Evolutionary conservation across 192 early-diverging fungal genomes (phyloP).

Genomic region (Podila clonocystis): DNA sequence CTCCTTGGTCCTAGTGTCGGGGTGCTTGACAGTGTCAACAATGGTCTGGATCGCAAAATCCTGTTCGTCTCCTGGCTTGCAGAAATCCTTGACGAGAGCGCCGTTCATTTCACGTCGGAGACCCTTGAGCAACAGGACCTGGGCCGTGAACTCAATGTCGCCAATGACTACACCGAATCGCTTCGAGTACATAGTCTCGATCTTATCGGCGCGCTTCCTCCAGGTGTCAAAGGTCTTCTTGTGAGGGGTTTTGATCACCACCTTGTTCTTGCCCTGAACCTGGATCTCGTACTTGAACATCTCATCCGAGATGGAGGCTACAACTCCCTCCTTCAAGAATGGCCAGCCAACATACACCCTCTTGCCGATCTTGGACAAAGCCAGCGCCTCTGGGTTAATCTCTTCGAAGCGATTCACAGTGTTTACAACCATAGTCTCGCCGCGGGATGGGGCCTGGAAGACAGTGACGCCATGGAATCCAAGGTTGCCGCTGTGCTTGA

Average conservation of each 20-base stretch:
- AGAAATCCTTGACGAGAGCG: constrained; percentile 78
- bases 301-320: constrained; percentile 80
- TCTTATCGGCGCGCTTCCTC: constrained; percentile 64
- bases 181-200: constrained; percentile 73
- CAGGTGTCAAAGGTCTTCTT: constrained; percentile 60
- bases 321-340: constrained; percentile 83
- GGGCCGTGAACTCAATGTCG: constrained; percentile 66
- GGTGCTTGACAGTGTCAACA: constrained; percentile 61
- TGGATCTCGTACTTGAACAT: constrained; percentile 66
- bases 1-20: constrained; percentile 81
- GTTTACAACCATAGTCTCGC: constrained; percentile 78
- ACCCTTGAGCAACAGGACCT: constrained; percentile 70
- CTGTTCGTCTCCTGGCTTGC: constrained; percentile 51
- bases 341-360: constrained; percentile 85
- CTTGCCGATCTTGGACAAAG: constrained; percentile 64
- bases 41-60: constrained; percentile 71
- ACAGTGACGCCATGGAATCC: constrained; percentile 86
- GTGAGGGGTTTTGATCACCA: constrained; percentile 55
- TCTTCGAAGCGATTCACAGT: constrained; percentile 63
- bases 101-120: constrained; percentile 73
- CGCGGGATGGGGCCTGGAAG: constrained; percentile 65
- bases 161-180: constrained; percentile 78
- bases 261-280: constrained; percentile 56
- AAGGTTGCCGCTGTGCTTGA: constrained; percentile 74
- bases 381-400: constrained; percentile 64